Conservation (phyloP, 2,329 filamentous ascomycete species). For the Trichoderma brevicompactum region DNA sequence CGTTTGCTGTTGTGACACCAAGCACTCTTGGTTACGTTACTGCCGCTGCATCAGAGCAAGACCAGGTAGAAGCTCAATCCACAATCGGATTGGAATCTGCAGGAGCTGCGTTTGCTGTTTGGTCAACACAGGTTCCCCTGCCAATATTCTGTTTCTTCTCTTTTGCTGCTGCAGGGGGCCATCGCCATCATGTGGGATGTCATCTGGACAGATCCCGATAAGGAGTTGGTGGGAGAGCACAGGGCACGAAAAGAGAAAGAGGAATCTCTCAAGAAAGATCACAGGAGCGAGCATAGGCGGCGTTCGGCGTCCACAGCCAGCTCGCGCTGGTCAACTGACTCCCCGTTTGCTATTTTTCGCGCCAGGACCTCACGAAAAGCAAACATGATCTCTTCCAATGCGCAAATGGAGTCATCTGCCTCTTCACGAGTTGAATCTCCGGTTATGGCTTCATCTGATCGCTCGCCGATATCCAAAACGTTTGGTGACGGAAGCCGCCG, state of each 20-base stretch:
- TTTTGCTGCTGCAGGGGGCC: slow-evolving; percentile 25
- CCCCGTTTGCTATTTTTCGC: slow-evolving; percentile 51
- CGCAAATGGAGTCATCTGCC: slow-evolving; percentile 31
- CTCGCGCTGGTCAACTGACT: slow-evolving; percentile 47
- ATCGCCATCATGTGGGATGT: slow-evolving; percentile 59
- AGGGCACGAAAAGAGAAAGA: slow-evolving; percentile 53
- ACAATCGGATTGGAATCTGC: background rate
- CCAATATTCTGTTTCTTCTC: background rate
- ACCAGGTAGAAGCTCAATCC: slow-evolving; percentile 4
- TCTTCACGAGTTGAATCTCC: slow-evolving; percentile 37
- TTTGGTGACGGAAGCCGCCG: slow-evolving; percentile 36
- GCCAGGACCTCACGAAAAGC: slow-evolving; percentile 40
- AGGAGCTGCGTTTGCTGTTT: slow-evolving; percentile 7
- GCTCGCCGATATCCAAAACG: slow-evolving; percentile 36
- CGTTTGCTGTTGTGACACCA: slow-evolving; percentile 29
- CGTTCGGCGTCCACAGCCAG: slow-evolving; percentile 50
- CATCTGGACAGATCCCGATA: slow-evolving; percentile 60
- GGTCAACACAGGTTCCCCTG: background rate
- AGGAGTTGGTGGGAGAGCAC: slow-evolving; percentile 58
- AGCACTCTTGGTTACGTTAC: slow-evolving; percentile 25
- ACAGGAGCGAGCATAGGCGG: slow-evolving; percentile 37
- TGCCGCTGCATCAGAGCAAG: slow-evolving; percentile 25
- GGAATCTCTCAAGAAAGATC: slow-evolving; percentile 28
- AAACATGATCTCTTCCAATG: slow-evolving; percentile 33
- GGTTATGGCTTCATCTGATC: slow-evolving; percentile 34